Evolutionary conservation across 2,329 filamentous ascomycete species (phyloP).

Genomic region (Colletotrichum nymphaeae): DNA sequence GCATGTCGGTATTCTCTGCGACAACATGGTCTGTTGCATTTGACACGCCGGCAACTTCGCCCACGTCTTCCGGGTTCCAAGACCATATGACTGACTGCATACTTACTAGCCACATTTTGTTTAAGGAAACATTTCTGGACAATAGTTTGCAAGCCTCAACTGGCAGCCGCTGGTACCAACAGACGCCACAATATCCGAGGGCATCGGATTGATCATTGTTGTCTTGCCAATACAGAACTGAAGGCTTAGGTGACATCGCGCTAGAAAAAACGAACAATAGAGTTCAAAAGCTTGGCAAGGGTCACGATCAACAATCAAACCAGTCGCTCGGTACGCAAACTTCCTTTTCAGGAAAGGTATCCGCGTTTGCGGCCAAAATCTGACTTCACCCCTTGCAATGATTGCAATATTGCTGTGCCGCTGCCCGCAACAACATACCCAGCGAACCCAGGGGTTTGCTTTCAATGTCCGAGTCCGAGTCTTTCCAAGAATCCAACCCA

Average conservation of each 20-base stretch:
- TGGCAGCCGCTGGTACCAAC: background rate
- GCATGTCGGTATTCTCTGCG: background rate
- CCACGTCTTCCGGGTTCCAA: background rate
- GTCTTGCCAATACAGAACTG: background rate
- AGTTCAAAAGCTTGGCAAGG: background rate
- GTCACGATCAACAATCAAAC: background rate
- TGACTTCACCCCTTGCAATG: background rate
- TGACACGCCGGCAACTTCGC: background rate
- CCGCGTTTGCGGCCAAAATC: background rate
- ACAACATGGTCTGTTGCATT: background rate
- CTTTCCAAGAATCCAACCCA: background rate
- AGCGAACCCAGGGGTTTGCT: too few species aligned
- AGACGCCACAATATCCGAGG: background rate
- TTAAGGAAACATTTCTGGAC: background rate
- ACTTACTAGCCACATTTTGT: background rate
- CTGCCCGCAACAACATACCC: too few species aligned
- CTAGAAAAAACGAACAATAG: background rate
- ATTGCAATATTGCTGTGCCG: background rate
- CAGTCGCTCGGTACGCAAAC: background rate
- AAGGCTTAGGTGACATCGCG: background rate
- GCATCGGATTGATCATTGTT: background rate
- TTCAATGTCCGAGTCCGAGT: background rate
- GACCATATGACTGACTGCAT: background rate
- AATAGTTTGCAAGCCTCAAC: background rate
- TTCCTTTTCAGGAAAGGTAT: background rate